A percentile compares a stretch with the other conserved stretches of the same genome.
phyloP scores from a whole-genome alignment of 1,284 basidiomycete species.

The Prillingera fragicola region DNA sequence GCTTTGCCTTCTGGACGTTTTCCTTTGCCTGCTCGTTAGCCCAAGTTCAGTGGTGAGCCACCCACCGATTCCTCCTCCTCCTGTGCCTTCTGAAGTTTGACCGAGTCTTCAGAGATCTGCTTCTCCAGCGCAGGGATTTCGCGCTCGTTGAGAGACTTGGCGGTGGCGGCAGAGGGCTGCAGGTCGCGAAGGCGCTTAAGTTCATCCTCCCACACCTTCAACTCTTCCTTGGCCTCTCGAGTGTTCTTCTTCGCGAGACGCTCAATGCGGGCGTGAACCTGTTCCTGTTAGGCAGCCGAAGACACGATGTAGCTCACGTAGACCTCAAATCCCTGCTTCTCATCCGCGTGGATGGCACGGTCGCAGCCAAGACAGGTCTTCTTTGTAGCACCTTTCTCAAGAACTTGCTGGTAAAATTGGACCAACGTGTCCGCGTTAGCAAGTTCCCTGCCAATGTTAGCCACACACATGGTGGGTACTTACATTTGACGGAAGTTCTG shows the following conservation, averaged over 20 bases:
- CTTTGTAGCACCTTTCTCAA: slow-evolving; percentile 59
- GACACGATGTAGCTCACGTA: slow-evolving; percentile 53
- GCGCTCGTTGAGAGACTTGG: slow-evolving; percentile 53
- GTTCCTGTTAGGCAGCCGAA: slow-evolving; percentile 35
- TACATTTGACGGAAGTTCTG: slow-evolving; percentile 58
- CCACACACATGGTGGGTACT: slow-evolving; percentile 18
- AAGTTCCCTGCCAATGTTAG: slow-evolving; percentile 11
- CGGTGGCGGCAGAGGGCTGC: slow-evolving; percentile 50
- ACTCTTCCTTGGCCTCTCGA: slow-evolving; percentile 51
- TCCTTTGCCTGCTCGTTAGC: slow-evolving; percentile 24
- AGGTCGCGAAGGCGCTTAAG: slow-evolving; percentile 58
- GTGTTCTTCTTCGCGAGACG: slow-evolving; percentile 29
- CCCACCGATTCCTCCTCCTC: slow-evolving; percentile 54
- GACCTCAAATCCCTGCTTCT: slow-evolving; percentile 61
- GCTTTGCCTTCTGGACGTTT: slow-evolving; percentile 37
- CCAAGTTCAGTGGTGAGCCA: neutral
- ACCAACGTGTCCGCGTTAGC: slow-evolving; percentile 11
- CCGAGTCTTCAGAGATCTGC: slow-evolving; percentile 59
- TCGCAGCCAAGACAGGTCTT: slow-evolving; percentile 73
- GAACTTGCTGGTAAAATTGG: slow-evolving; percentile 59
- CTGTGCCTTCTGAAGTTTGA: slow-evolving; percentile 54
- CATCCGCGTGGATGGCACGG: slow-evolving; percentile 60
- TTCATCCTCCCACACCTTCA: slow-evolving; percentile 60
- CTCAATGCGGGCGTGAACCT: slow-evolving; percentile 51
- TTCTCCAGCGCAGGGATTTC: slow-evolving; percentile 65